phyloP scores from a whole-genome alignment of 1,284 basidiomycete genomes.

The Sanghuangporus baumii region DNA sequence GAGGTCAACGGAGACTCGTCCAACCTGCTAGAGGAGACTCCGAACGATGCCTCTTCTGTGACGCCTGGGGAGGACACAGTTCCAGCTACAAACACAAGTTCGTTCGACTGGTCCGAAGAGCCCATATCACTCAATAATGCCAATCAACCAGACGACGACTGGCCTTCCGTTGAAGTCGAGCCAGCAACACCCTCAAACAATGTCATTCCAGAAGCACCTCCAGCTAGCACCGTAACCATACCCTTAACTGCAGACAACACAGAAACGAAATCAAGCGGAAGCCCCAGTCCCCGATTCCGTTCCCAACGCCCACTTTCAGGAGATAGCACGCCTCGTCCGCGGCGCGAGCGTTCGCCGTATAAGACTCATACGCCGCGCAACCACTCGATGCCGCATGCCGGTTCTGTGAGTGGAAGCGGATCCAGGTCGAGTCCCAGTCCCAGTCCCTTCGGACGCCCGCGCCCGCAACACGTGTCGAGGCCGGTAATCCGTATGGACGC shows the following conservation, averaged over 20 bases:
- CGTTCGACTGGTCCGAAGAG: slow-evolving; percentile 18
- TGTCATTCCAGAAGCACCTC: background rate
- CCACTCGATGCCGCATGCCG: slow-evolving; percentile 17
- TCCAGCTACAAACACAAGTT: background rate
- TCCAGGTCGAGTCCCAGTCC: background rate
- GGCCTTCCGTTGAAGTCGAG: slow-evolving; percentile 3
- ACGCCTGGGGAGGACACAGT: background rate
- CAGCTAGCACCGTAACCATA: background rate
- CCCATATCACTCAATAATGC: slow-evolving; percentile 2
- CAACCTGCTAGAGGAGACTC: background rate
- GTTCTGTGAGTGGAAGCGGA: background rate
- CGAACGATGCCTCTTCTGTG: background rate
- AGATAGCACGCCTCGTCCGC: slow-evolving; percentile 4
- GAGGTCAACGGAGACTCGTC: background rate
- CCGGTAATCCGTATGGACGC: slow-evolving; percentile 19
- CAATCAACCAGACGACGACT: background rate
- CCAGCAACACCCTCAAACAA: slow-evolving; percentile 3
- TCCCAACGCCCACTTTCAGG: slow-evolving; percentile 12
- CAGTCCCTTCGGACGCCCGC: slow-evolving; percentile 1
- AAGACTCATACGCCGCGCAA: slow-evolving; percentile 17
- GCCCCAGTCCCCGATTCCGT: background rate
- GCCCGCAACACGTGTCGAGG: slow-evolving; percentile 16
- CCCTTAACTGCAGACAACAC: background rate
- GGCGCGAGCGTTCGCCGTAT: slow-evolving; percentile 13
- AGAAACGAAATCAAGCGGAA: background rate